Evolutionary conservation across 257 asterid genomes (phyloP), one percentile per base, ranked within the genome.

Genomic region (Paulownia fortunei): DNA sequence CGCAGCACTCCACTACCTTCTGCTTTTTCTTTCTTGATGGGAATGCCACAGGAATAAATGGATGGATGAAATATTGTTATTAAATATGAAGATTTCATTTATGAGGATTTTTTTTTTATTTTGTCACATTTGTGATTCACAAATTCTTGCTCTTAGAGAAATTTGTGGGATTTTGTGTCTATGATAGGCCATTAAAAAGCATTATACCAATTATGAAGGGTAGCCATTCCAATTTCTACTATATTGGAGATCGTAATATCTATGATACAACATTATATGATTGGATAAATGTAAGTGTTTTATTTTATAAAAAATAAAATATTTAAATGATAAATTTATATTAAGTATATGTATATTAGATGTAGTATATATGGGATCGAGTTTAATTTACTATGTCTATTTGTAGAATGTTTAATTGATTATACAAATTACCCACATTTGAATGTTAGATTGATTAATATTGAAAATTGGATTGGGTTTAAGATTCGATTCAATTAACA

Each of bases 201-300:
- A 49, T 18, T 81, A 36, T n/a, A 11, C 64, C 83, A 73, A 41
- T 24, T 18, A 66, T 82, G 52, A 82, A 60, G 83, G 82, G n/a
- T 58, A 13, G 64, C 86, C 85, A 73, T 55, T 59, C 80, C 59
- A 47, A 72, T 44, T 32, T 39, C 32, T 44, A 56, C 19, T 32
- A 3, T 51, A 8, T 37, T 51, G 63, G 27, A 34, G 47, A n/a
- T n/a, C n/a, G n/a, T n/a, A n/a, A n/a, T n/a, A n/a, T n/a, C n/a
- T n/a, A n/a, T n/a, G n/a, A n/a, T n/a, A n/a, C n/a, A n/a, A n/a
- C n/a, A n/a, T n/a, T n/a, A n/a, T n/a, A n/a, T n/a, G n/a, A n/a
- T n/a, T n/a, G n/a, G n/a, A n/a, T n/a, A n/a, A n/a, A n/a, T n/a
- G n/a, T n/a, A n/a, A n/a, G n/a, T n/a, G n/a, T n/a, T n/a, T n/a